Evolutionary conservation across 2,329 filamentous ascomycete species (phyloP).

Genomic region (Ambrosiella xylebori): DNA sequence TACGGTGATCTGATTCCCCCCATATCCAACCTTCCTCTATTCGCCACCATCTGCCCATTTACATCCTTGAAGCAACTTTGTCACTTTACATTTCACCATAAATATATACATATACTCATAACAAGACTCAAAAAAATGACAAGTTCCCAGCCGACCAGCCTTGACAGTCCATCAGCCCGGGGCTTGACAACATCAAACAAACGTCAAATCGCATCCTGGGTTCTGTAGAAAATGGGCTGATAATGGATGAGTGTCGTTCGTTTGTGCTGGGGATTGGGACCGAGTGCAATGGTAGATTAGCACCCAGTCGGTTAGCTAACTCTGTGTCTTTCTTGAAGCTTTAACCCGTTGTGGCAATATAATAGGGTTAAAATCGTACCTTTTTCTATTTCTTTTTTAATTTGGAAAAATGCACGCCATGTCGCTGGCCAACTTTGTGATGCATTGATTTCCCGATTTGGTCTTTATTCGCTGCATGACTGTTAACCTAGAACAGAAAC

Average conservation of each 20-base stretch:
- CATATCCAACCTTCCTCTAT: background rate
- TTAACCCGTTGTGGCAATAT: too few species aligned
- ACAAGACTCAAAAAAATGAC: too few species aligned
- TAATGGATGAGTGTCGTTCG: slow-evolving; percentile 12
- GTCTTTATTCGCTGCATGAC: background rate
- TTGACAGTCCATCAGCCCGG: too few species aligned
- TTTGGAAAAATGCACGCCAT: background rate
- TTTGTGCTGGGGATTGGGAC: slow-evolving; percentile 6
- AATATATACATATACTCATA: too few species aligned
- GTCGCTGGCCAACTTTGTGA: too few species aligned
- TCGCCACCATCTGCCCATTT: background rate
- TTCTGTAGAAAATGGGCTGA: slow-evolving; percentile 11
- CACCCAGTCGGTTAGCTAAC: background rate
- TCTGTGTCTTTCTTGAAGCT: background rate
- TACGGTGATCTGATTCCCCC: background rate
- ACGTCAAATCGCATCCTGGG: slow-evolving; percentile 1
- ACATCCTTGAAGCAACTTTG: too few species aligned
- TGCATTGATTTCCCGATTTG: too few species aligned
- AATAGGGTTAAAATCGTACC: background rate
- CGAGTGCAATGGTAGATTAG: background rate
- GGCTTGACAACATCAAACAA: background rate
- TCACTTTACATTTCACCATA: too few species aligned
- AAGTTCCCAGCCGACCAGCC: too few species aligned
- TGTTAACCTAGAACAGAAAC: slow-evolving; percentile 5
- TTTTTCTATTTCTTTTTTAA: background rate